Conservation (phyloP, 208 protist species). For the Wallacemonas sp. region DNA sequence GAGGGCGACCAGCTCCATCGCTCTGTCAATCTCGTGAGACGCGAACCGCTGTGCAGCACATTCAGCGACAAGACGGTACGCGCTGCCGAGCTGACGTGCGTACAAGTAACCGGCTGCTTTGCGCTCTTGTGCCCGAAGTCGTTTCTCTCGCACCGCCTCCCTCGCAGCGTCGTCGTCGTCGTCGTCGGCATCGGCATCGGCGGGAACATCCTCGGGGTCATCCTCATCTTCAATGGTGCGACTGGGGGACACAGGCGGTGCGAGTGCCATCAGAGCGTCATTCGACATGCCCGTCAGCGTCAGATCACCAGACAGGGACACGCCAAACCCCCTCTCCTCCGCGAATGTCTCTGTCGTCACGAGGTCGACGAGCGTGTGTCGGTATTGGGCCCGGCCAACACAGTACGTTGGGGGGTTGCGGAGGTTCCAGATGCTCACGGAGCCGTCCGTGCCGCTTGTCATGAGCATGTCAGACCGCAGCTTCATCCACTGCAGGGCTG, state of each 20-base stretch:
- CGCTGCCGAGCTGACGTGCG: conserved; percentile 53
- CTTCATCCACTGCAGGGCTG: conserved; percentile 60
- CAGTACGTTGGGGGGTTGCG: conserved; percentile 73
- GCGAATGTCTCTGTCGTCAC: conserved; percentile 55
- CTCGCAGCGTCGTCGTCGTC: conserved; percentile 14
- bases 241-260: conserved; percentile 23
- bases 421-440: conserved; percentile 80
- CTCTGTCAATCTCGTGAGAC: conserved; percentile 46
- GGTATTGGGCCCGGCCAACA: conserved; percentile 74
- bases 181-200: background rate
- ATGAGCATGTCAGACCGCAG: conserved; percentile 74
- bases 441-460: conserved; percentile 77
- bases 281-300: conserved; percentile 40
- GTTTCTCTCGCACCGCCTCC: conserved; percentile 39
- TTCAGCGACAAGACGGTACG: conserved; percentile 51
- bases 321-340: conserved; percentile 66
- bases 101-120: conserved; percentile 63
- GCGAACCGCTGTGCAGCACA: conserved; percentile 66
- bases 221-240: background rate
- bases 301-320: conserved; percentile 67
- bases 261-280: conserved; percentile 51
- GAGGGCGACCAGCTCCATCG: conserved; percentile 59
- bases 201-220: background rate
- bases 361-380: conserved; percentile 49
- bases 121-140: conserved; percentile 4